Percentiles rank a stretch among this genome's conserved stretches.
These are phyloP conservation scores for Solanum rostratum DNA, from an alignment of 257 asterid species.

Conservation along the genomic window DNA sequence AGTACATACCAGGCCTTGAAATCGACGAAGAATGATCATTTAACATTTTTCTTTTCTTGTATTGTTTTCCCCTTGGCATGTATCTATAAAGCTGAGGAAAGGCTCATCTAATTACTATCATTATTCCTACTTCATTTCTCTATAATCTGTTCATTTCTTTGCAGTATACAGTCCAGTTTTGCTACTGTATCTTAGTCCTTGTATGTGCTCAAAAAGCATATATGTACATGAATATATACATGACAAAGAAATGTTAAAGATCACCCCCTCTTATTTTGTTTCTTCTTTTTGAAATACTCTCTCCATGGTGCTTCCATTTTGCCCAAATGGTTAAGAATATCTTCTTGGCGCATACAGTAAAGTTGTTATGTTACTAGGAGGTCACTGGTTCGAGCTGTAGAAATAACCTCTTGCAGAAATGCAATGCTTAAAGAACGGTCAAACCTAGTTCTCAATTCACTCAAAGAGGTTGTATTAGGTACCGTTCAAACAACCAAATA, in stretches of 20 bases:
- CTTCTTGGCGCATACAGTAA: not conserved
- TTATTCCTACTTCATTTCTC: not conserved
- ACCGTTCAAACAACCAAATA: not conserved
- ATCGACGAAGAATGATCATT: constrained; percentile 36
- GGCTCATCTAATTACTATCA: not conserved
- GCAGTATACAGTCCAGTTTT: not conserved
- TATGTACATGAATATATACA: not conserved
- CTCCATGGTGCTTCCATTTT: not conserved
- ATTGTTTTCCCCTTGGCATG: not conserved
- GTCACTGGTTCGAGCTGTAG: not conserved
- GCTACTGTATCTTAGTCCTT: not conserved
- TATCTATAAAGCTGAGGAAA: not conserved
- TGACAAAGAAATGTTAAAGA: not conserved
- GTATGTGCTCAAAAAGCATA: not conserved
- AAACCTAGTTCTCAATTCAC: not conserved
- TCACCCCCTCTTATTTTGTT: not conserved
- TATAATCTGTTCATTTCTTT: not conserved
- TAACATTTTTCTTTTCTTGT: not conserved
- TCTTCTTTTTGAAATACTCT: not conserved
- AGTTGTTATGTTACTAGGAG: not conserved
- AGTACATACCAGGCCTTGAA: constrained; percentile 86
- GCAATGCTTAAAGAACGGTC: not conserved
- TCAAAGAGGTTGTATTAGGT: not conserved
- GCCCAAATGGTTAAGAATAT: not conserved
- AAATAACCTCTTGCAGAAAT: not conserved